Evolutionary conservation across 2,329 filamentous ascomycete species (phyloP).

Genomic region (Beauveria scarabaeidicola): DNA sequence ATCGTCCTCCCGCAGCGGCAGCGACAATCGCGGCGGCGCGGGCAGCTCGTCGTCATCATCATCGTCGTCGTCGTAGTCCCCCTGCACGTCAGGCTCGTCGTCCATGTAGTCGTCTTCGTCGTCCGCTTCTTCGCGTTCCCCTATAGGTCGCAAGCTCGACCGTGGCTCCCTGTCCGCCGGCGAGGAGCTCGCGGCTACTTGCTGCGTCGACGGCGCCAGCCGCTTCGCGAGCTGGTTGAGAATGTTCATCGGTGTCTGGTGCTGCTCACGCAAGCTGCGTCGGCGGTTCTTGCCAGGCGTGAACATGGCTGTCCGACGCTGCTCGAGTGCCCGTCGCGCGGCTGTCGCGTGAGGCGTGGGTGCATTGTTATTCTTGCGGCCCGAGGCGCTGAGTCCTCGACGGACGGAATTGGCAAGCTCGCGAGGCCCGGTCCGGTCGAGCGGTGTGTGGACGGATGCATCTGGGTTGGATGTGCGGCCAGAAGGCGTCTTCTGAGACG

Average conservation of each 20-base stretch:
- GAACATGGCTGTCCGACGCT: constrained; percentile 49
- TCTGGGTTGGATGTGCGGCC: neutral
- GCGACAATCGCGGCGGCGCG: neutral
- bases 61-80: constrained; percentile 43
- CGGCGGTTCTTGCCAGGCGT: constrained; percentile 52
- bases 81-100: constrained; percentile 28
- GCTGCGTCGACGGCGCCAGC: constrained; percentile 40
- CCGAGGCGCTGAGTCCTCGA: constrained; percentile 38
- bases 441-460: constrained; percentile 34
- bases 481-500: constrained; percentile 24
- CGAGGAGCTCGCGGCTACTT: constrained; percentile 40
- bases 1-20: constrained; percentile 17
- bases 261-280: constrained; percentile 46
- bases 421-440: constrained; percentile 27
- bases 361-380: constrained; percentile 26
- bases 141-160: constrained; percentile 13
- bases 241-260: constrained; percentile 47
- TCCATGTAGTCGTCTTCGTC: constrained; percentile 43
- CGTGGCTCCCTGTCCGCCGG: constrained; percentile 14
- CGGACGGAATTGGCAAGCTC: constrained; percentile 31
- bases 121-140: constrained; percentile 19
- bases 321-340: constrained; percentile 49
- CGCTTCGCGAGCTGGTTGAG: constrained; percentile 46
- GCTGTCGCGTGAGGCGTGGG: constrained; percentile 54
- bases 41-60: constrained; percentile 41